These are phyloP conservation scores for Fistulinella prunicolor DNA, from an alignment of 768 basidiomycete species.

Conservation along the genomic window DNA sequence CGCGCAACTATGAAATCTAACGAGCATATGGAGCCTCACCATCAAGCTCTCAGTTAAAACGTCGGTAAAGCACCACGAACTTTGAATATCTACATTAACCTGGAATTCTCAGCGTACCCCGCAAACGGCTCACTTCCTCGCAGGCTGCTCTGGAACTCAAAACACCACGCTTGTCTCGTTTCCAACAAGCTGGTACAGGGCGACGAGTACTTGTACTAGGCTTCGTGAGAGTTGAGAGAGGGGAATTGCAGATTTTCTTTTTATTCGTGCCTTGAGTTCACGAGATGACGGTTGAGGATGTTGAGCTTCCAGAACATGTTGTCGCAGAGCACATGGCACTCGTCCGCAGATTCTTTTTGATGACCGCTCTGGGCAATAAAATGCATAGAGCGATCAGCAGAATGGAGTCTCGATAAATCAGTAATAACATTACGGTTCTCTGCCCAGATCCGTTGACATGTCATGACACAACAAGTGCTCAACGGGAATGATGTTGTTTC, in stretches of 20 bases:
- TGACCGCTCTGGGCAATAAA: conserved; percentile 34
- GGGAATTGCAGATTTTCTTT: conserved; percentile 54
- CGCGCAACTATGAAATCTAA: no score
- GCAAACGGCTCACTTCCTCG: conserved; percentile 37
- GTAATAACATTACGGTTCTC: conserved; percentile 54
- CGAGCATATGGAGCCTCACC: no score
- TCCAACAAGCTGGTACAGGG: conserved; percentile 62
- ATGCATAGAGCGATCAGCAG: conserved; percentile 6
- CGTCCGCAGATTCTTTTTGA: conserved; percentile 47
- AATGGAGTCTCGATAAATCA: conserved; percentile 50
- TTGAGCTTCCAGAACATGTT: conserved; percentile 36
- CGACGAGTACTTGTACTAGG: conserved; percentile 58
- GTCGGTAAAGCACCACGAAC: conserved; percentile 21
- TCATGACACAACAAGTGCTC: conserved; percentile 39
- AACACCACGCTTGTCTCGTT: conserved; percentile 58
- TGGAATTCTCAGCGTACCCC: conserved; percentile 15
- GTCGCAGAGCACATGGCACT: conserved; percentile 68
- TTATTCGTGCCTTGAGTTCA: conserved; percentile 60
- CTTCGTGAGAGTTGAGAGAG: conserved; percentile 30
- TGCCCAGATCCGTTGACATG: conserved; percentile 36
- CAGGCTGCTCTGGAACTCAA: conserved; percentile 43
- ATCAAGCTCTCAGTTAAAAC: conserved; percentile 5
- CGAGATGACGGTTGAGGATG: conserved; percentile 59
- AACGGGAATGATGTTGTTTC: no score
- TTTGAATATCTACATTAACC: conserved; percentile 20